A percentile compares a stretch with the other conserved stretches of the same genome.
Evolutionary conservation across 2,329 filamentous ascomycete species (phyloP).

Genomic region (Tothia fuscella): DNA sequence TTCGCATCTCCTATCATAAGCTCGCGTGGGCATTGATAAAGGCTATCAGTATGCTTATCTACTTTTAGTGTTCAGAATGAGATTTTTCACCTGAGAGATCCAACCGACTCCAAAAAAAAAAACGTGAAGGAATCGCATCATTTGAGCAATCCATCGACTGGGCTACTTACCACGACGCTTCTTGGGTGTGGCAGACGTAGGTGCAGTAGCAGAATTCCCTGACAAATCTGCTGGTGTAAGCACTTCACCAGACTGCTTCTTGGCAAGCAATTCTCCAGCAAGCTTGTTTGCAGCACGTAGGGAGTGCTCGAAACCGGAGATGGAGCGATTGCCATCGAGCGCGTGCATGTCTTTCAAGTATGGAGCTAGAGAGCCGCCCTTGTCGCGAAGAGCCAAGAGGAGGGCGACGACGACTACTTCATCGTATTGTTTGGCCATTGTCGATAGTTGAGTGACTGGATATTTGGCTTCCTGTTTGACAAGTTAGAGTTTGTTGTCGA

Average conservation of each 20-base stretch:
- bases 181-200: background rate
- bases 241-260: background rate
- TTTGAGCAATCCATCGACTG: no score
- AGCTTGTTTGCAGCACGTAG: constrained; percentile 1
- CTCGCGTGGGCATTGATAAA: no score
- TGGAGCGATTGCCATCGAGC: constrained; percentile 1
- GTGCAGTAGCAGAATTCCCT: background rate
- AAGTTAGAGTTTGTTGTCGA: no score
- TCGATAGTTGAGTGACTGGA: constrained; percentile 10
- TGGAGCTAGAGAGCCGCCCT: background rate
- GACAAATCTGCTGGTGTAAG: background rate
- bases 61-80: no score
- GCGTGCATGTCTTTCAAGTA: background rate
- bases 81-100: no score
- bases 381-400: background rate
- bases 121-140: no score
- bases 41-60: no score
- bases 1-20: no score
- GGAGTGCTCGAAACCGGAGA: constrained; percentile 3
- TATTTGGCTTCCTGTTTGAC: no score
- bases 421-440: constrained; percentile 7
- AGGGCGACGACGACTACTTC: constrained; percentile 1
- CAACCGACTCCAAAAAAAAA: no score
- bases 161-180: background rate
- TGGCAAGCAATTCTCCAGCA: background rate